These are phyloP conservation scores for Ambispora gerdemannii DNA, from an alignment of 192 early-diverging fungal species.

Conservation along the genomic window DNA sequence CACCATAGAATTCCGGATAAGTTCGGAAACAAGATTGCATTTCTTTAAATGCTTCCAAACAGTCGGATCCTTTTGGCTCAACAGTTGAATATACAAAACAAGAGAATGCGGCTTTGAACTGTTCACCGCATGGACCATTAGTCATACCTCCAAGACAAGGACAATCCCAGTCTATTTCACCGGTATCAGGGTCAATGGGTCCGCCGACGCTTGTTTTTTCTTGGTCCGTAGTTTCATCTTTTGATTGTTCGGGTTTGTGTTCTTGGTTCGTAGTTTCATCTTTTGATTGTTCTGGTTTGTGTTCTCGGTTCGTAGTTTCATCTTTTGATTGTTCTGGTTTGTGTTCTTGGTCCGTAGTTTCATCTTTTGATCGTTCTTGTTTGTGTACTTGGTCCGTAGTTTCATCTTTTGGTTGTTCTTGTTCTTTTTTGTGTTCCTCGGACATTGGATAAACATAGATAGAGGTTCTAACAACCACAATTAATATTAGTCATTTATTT, in stretches of 20 bases:
- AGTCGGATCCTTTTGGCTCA: constrained; percentile 97
- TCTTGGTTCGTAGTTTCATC: neutral
- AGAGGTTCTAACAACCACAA: no score
- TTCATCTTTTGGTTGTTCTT: neutral
- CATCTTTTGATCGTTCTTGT: neutral
- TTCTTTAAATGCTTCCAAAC: constrained; percentile 84
- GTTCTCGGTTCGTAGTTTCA: neutral
- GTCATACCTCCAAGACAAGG: constrained; percentile 96
- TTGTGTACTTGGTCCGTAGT: no score
- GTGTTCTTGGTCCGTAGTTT: neutral
- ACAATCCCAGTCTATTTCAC: constrained; percentile 96
- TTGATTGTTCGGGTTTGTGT: no score
- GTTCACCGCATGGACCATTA: constrained; percentile 92
- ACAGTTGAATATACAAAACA: constrained; percentile 93
- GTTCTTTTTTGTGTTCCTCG: no score
- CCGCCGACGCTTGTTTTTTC: constrained; percentile 20
- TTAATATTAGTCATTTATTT: no score
- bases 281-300: neutral
- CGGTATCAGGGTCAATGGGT: constrained; percentile 67
- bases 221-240: neutral
- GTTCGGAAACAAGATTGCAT: constrained; percentile 92
- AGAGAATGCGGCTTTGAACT: constrained; percentile 94
- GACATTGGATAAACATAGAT: no score
- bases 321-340: neutral
- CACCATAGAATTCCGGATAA: constrained; percentile 90